Evolutionary conservation across 371 early-diverging fungal species (phyloP).

Genomic region (Syncephalis fuscata): DNA sequence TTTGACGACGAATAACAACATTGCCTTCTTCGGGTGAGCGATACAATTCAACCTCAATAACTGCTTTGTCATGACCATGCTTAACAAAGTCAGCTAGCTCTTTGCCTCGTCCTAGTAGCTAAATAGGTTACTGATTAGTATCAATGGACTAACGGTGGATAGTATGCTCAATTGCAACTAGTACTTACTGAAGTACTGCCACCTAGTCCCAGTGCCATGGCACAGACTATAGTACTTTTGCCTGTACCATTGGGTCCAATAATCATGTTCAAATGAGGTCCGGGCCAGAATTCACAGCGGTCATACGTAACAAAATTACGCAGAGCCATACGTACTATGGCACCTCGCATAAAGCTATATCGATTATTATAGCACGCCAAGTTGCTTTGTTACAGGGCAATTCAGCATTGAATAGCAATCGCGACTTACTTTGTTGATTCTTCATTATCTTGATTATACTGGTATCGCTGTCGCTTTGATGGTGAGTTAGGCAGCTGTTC

Average conservation of each 20-base stretch:
- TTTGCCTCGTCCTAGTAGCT: conserved; percentile 72
- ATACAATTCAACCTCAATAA: conserved; percentile 62
- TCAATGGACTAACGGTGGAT: background rate
- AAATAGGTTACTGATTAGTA: background rate
- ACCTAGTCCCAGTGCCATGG: conserved; percentile 91
- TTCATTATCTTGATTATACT: too few species aligned
- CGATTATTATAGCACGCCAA: too few species aligned
- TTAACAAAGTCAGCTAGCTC: conserved; percentile 84
- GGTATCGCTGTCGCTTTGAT: too few species aligned
- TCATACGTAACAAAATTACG: conserved; percentile 89
- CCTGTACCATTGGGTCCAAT: conserved; percentile 98
- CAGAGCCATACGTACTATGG: conserved; percentile 63
- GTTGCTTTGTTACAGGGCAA: too few species aligned
- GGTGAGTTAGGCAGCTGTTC: too few species aligned
- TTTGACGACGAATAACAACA: conserved; percentile 45
- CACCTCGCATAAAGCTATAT: conserved; percentile 17
- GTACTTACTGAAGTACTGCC: conserved; percentile 60
- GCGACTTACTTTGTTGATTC: too few species aligned
- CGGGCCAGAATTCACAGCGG: conserved; percentile 64
- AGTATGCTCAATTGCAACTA: background rate
- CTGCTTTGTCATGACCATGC: conserved; percentile 64
- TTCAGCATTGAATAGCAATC: too few species aligned
- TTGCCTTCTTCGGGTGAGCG: conserved; percentile 9
- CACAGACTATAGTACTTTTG: conserved; percentile 95
- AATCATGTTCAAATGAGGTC: conserved; percentile 93